A percentile compares a stretch with the other conserved stretches of the same genome.
phyloP scores from a whole-genome alignment of 108 stramenopile species.

The Halocafeteria seosinensis region DNA sequence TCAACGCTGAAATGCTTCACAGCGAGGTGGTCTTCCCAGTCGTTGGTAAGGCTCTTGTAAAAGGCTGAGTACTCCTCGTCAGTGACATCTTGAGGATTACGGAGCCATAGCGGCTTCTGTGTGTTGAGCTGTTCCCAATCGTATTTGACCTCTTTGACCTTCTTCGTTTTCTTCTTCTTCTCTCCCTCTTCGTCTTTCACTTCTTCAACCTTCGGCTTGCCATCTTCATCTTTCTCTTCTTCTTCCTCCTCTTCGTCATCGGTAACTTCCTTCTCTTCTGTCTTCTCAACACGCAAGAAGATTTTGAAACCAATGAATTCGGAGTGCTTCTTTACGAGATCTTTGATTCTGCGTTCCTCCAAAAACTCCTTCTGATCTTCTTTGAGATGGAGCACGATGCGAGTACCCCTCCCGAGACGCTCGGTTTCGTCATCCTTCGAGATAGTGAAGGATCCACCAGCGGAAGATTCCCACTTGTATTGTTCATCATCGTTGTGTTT shows the following conservation, averaged over 20 bases:
- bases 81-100: conserved; percentile 96
- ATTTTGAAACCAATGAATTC: conserved; percentile 99
- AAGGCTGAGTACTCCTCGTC: conserved; percentile 96
- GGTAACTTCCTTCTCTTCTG: conserved; percentile 98
- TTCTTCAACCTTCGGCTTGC: conserved; percentile 76
- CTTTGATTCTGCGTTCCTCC: conserved; percentile 91
- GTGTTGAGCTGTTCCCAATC: conserved; percentile 99
- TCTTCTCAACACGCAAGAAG: conserved; percentile 98
- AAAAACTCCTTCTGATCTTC: conserved; percentile 99
- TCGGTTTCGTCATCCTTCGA: conserved; percentile 65
- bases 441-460: conserved; percentile 93
- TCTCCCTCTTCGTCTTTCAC: conserved; percentile 90
- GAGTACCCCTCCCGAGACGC: conserved; percentile 73
- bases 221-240: conserved; percentile 75
- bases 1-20: conserved; percentile 99
- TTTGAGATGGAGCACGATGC: conserved; percentile 94
- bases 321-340: conserved; percentile 99
- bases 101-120: conserved; percentile 99
- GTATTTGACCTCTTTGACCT: conserved; percentile 98
- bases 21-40: conserved; percentile 98
- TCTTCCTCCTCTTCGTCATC: conserved; percentile 94
- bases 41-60: conserved; percentile 98
- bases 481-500: conserved; percentile 86
- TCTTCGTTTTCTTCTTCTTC: conserved; percentile 92
- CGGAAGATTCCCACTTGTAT: conserved; percentile 82